These are phyloP conservation scores for Onygenales sp. DNA, from an alignment of 2,329 filamentous ascomycete species.

Conservation along the genomic window DNA sequence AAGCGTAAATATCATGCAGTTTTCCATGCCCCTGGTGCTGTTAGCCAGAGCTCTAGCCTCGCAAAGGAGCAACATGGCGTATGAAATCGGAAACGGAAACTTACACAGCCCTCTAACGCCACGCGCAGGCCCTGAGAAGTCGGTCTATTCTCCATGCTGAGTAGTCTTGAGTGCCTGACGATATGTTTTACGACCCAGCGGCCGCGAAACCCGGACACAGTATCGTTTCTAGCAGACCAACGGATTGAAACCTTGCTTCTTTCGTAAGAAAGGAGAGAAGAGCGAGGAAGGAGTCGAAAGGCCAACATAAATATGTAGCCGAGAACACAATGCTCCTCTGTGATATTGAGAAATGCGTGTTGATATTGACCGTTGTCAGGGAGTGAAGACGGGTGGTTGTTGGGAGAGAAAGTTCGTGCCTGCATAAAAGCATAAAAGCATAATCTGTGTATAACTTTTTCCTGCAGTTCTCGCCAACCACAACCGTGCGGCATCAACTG, in stretches of 20 bases:
- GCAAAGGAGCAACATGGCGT: conserved; percentile 6
- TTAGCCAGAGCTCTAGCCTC: not conserved
- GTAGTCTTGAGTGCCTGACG: not conserved
- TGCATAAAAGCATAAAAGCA: too few relatives aligned
- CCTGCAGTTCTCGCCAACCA: too few relatives aligned
- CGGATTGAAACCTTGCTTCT: not conserved
- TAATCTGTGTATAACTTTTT: too few relatives aligned
- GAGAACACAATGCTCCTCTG: not conserved
- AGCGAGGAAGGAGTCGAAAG: not conserved
- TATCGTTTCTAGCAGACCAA: too few relatives aligned
- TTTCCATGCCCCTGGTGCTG: conserved; percentile 72
- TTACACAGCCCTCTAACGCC: conserved; percentile 78
- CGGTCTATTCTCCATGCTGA: not conserved
- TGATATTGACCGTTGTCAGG: not conserved
- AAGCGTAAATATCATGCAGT: conserved; percentile 82
- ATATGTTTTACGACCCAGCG: not conserved
- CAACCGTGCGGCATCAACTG: too few relatives aligned
- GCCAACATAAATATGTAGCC: not conserved
- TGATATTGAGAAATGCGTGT: not conserved
- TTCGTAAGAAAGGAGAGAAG: not conserved
- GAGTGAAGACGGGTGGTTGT: not conserved
- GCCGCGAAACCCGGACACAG: too few relatives aligned
- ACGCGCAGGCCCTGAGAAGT: conserved; percentile 47
- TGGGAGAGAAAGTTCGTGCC: not conserved
- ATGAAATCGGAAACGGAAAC: conserved; percentile 21